Evolutionary conservation across 2,329 filamentous ascomycete species (phyloP), one percentile per base, ranked within the genome.

Genomic region (Pseudogymnoascus sp.): DNA sequence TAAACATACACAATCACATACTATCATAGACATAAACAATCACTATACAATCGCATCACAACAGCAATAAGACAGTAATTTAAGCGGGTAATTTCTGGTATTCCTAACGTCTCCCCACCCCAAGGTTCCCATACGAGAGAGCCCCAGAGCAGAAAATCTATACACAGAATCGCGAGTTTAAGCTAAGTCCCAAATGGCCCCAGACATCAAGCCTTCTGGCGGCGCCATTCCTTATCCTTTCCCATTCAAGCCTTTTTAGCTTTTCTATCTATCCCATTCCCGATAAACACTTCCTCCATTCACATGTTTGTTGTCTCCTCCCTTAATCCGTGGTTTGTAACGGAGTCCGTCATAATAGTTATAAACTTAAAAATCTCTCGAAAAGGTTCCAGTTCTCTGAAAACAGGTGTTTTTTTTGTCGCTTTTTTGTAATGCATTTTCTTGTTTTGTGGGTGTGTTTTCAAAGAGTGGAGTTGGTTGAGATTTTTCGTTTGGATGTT

Each of bases 1-100:
- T 10, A 8, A 8, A 27, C 42, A 48, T 25, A 48, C 25, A 31
- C 8, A 52, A 42, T 25, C 39, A 42, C 15, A 40, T 18, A 18
- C 18, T 18, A 15, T 15, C 8, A 31, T 15, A 52, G 6, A 48
- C 12, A 48, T 5, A 27, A 21, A 8, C 5, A 33, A 21, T 21
- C 1, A 33, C 27, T 12, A 27, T n/a, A 59, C 31, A 10, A 37
- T 39, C 58, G 39, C 58, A 59, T n/a, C 48, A 58, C 27, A 36
- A 4, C 27, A 36, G 6, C 4, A 36, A 2, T 1, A 59, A 59
- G 58, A 59, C 13, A 27, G 27, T 39, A 3, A 59, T 60, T 13
- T 81, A 79, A 83, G 82, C 82, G 82, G 82, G 82, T 85, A 85
- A 83, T 80, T 82, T 85, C 82, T 85, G 82, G 81, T 85, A 84